Conservation (phyloP, 495 filamentous ascomycete genomes). For the Acidiella bohemica region DNA sequence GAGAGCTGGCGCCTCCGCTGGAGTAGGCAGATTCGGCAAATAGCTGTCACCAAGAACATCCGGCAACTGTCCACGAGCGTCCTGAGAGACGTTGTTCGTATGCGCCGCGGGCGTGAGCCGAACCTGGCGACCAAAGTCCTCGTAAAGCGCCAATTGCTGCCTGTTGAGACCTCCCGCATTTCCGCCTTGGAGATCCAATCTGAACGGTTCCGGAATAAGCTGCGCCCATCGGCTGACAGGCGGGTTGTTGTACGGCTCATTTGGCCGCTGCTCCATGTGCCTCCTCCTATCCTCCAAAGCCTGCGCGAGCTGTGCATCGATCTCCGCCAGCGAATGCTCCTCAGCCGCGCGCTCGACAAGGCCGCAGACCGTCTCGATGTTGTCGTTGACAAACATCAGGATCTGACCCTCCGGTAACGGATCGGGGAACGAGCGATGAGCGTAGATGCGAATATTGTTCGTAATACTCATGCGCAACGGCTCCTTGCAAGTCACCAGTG, state of each 20-base stretch:
- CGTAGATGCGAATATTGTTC: slow-evolving; percentile 79
- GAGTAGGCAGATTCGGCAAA: slow-evolving; percentile 57
- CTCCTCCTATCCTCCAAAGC: slow-evolving; percentile 61
- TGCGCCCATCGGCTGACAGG: slow-evolving; percentile 71
- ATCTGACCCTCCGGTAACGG: slow-evolving; percentile 77
- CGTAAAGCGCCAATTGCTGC: slow-evolving; percentile 89
- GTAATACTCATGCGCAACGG: slow-evolving; percentile 88
- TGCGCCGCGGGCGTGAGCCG: slow-evolving; percentile 43
- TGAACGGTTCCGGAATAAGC: slow-evolving; percentile 81
- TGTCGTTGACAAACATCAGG: slow-evolving; percentile 96
- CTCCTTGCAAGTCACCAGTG: slow-evolving; percentile 95
- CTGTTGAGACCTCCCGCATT: slow-evolving; percentile 58
- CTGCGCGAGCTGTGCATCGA: slow-evolving; percentile 74
- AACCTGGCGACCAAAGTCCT: slow-evolving; percentile 79
- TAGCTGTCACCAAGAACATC: slow-evolving; percentile 80
- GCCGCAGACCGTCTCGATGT: slow-evolving; percentile 80
- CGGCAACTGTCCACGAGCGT: slow-evolving; percentile 44
- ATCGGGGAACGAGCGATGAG: slow-evolving; percentile 50
- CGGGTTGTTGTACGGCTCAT: slow-evolving; percentile 73
- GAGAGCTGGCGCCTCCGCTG: slow-evolving; percentile 66
- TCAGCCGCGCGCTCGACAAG: slow-evolving; percentile 91
- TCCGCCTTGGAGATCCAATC: slow-evolving; percentile 42
- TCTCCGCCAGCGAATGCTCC: slow-evolving; percentile 80
- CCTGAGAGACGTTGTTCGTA: slow-evolving; percentile 42
- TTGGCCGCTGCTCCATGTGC: slow-evolving; percentile 54